Evolutionary conservation across 228 moss, liverwort and hornwort species (phyloP).

Genomic region (Sphagnum fallax): DNA sequence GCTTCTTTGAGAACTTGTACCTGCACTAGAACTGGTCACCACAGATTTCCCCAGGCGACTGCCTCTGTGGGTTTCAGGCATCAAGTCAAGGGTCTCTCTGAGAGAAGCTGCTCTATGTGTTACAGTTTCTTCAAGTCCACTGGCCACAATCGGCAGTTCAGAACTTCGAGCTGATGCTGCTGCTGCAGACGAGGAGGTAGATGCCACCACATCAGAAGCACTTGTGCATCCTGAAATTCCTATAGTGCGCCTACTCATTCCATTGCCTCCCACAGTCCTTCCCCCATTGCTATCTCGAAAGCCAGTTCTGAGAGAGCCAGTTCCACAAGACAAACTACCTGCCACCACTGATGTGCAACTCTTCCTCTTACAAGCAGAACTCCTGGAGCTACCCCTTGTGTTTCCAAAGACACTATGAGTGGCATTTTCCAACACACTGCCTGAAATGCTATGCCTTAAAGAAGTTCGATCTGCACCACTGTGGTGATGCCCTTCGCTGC

Average conservation of each 20-base stretch:
- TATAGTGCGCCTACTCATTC: slow-evolving; percentile 43
- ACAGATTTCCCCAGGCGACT: slow-evolving; percentile 50
- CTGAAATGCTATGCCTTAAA: slow-evolving; percentile 22
- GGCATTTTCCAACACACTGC: slow-evolving; percentile 24
- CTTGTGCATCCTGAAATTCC: slow-evolving; percentile 46
- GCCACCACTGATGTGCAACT: slow-evolving; percentile 61
- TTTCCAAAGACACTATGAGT: slow-evolving; percentile 28
- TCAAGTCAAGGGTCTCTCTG: slow-evolving; percentile 39
- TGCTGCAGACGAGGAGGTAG: slow-evolving; percentile 45
- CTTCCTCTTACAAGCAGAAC: slow-evolving; percentile 77
- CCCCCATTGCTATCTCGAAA: slow-evolving; percentile 46
- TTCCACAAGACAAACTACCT: slow-evolving; percentile 49
- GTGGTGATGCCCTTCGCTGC: slow-evolving; percentile 33
- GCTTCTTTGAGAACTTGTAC: slow-evolving; percentile 38
- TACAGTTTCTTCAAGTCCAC: slow-evolving; percentile 30
- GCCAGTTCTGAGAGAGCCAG: slow-evolving; percentile 45
- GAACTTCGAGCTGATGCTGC: slow-evolving; percentile 31
- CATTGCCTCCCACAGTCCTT: slow-evolving; percentile 40
- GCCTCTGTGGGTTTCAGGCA: slow-evolving; percentile 30
- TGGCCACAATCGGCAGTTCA: slow-evolving; percentile 29
- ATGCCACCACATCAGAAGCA: slow-evolving; percentile 38
- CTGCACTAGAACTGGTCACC: slow-evolving; percentile 29
- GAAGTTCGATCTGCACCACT: slow-evolving; percentile 30
- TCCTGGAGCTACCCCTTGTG: slow-evolving; percentile 62
- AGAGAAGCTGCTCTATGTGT: slow-evolving; percentile 26